Percentiles rank a stretch among this genome's conserved stretches.
Conservation (phyloP, 352 stramenopile species). For the Pythium periplocum region DNA sequence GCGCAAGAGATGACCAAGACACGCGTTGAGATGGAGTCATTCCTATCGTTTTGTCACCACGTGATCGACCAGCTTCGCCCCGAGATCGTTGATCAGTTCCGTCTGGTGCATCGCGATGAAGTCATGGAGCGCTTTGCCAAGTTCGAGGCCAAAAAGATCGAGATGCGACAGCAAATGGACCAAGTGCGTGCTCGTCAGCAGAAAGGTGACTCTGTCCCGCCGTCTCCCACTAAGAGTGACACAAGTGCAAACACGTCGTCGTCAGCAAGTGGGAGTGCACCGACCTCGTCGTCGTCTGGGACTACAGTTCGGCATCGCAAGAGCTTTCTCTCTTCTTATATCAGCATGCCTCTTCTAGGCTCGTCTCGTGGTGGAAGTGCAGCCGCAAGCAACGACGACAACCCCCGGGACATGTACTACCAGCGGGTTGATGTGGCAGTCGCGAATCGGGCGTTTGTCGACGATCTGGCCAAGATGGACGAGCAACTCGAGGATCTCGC, state of each 20-base stretch:
- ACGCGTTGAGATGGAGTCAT: constrained; percentile 60
- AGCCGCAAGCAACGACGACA: constrained; percentile 13
- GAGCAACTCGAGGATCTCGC: constrained; percentile 70
- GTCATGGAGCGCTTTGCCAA: constrained; percentile 75
- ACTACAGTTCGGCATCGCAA: constrained; percentile 6
- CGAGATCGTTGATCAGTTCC: constrained; percentile 67
- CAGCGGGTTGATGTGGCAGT: constrained; percentile 68
- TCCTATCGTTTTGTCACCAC: constrained; percentile 52
- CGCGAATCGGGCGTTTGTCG: constrained; percentile 52
- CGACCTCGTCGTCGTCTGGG: constrained; percentile 16
- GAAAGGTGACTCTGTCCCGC: constrained; percentile 19
- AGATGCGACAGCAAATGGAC: constrained; percentile 79
- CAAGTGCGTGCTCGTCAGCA: constrained; percentile 23
- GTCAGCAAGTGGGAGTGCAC: constrained; percentile 6
- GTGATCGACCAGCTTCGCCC: constrained; percentile 71
- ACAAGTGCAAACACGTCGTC: constrained; percentile 31
- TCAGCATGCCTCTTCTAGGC: constrained; percentile 44
- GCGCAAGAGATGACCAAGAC: constrained; percentile 65
- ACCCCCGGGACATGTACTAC: constrained; percentile 45
- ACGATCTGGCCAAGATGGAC: constrained; percentile 76
- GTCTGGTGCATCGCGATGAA: constrained; percentile 72
- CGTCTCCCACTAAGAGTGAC: constrained; percentile 57
- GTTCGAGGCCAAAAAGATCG: constrained; percentile 82
- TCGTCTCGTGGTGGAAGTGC: constrained; percentile 27
- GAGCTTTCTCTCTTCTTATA: constrained; percentile 50